Base-by-base conservation (phyloP, 2,329 filamentous ascomycete genomes). In the Tolypocladium nubicola region DNA sequence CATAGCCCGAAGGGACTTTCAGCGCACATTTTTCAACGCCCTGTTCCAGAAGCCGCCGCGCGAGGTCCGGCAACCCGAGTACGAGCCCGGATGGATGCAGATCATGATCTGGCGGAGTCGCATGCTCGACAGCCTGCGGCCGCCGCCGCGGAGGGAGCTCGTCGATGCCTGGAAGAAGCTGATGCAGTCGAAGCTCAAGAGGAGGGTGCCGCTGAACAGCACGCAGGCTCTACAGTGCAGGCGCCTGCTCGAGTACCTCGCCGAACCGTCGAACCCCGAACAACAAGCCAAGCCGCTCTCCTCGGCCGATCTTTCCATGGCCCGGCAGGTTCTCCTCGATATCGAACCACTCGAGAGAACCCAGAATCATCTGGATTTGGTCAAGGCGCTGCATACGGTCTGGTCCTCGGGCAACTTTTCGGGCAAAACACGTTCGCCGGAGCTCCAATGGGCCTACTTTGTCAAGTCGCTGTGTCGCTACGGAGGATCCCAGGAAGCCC, bases 41-140 rank as follows among this genome's bases (percentile, higher is more conserved):
- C 74, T 90, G 52, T 81, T 88, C 63, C 68, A 77, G 61, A 83
- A 84, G 64, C 74, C 82, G 4, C 79, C 83, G 21, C 78, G 82
- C 58, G 75, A 80, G 57, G 71, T 85, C 49, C 86, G 84, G 68
- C 77, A 83, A 26, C 77, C 85, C 54, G 79, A 85, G 64, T 75
- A 85, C 59, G 88, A 85, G 65, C 87, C 83, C 0, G 91, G 90
- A 56, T 82, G 91, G 65, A 83, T 84, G 61, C 81, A 80, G 19
- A 82, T 96, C 74, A 80, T 88, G 64, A 81, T 88, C 58, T 81
- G 90, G 69, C 76, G 81, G 55, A 82, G 82, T 62, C 81, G 83
- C 59, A 74, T 86, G 62, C 77, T 81, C 55, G 80, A 88, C 57
- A 79, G 81, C 55, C 76, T 85, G 40, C 82, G 90, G 39, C 80